Base-by-base conservation (phyloP, 495 filamentous ascomycete species). In the Peziza echinospora region DNA sequence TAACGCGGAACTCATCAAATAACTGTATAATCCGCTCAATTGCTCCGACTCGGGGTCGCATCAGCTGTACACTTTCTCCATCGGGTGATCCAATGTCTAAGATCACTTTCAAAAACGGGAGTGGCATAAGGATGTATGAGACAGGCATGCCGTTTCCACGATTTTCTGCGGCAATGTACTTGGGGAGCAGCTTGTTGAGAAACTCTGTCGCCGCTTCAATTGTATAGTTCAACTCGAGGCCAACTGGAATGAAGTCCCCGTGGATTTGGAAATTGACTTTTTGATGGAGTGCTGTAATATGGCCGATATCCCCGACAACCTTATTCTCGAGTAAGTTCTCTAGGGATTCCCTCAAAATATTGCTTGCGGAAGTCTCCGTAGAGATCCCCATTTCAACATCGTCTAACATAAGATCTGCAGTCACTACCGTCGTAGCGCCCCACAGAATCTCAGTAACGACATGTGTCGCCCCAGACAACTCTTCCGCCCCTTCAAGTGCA, bases 61-160 rank as follows among this genome's bases (percentile, higher is more conserved):
- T 53, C 5, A 41, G 7, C 2, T 21, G 26, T 3, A 13, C 44
- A 25, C 21, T 22, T 5, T 40, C 11, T 24, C n/a, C 9, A 10
- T 8, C 26, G n/a, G n/a, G n/a, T n/a, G n/a, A n/a, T n/a, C n/a
- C n/a, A n/a, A n/a, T n/a, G n/a, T n/a, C n/a, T n/a, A n/a, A n/a
- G 16, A 58, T 19, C 21, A 51, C 24, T 0, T 23, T 17, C 5
- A 63, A 51, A 37, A 54, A 50, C 4, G 28, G 21, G 19, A 62
- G 24, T 4, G 60, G 57, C 3, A 60, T 21, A 5, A 62, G 47
- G 2, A 40, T 49, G 21, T 62, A 63, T 1, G 43, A 10, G 1
- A 63, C 26, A 8, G 60, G 58, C 17, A 51, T 44, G 24, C 60
- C 60, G 37, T 50, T 55, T 17, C 53, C 60, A 19, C 37, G 26